Evolutionary conservation across 2,329 filamentous ascomycete species (phyloP), one percentile per base, ranked within the genome.

Genomic region (Trichoderma oligosporum): DNA sequence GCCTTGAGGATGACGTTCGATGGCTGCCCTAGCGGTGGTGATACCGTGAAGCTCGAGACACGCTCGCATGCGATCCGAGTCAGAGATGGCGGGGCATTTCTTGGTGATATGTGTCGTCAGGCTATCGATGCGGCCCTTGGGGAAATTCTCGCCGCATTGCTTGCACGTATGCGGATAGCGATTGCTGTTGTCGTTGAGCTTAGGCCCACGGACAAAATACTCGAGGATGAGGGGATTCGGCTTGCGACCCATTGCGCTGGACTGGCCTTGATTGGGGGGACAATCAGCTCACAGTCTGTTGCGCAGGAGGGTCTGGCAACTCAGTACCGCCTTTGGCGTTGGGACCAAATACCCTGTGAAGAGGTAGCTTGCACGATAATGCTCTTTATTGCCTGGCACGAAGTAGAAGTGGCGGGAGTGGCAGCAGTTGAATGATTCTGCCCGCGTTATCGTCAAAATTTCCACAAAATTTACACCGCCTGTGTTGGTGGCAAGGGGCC

Each of bases 141-240:
- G 88, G 62, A 96, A 96, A 71, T 88, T 87, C 73, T 94, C 88
- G 63, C 90, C 90, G 71, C 91, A 96, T 63, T 85, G 81, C 72
- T 89, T 93, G 82, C 91, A 96, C 11, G 89, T 94, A 69, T 96
- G 90, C 65, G 90, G 86, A 69, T 97, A 97, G 58, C 92, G 85
- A 72, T 96, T 96, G 76, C 89, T 94, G 62, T 89, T 87, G 74
- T 96, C 91, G 68, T 87, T 85, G 66, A 96, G 82, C 75, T 96
- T 96, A 36, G 84, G 82, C 8, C 92, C 92, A 64, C 91, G 84
- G 71, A 89, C 84, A 72, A 96, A 97, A 78, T 91, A 94, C 74
- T 93, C 85, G 71, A 89, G 81, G 71, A 96, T 92, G 65, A 96
- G 79, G 66, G 85, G 84, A 73, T 94, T 93, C 63, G 89, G 90